phyloP scores from a whole-genome alignment of 2,329 filamentous ascomycete genomes.

The Calcarisporium arbuscula region DNA sequence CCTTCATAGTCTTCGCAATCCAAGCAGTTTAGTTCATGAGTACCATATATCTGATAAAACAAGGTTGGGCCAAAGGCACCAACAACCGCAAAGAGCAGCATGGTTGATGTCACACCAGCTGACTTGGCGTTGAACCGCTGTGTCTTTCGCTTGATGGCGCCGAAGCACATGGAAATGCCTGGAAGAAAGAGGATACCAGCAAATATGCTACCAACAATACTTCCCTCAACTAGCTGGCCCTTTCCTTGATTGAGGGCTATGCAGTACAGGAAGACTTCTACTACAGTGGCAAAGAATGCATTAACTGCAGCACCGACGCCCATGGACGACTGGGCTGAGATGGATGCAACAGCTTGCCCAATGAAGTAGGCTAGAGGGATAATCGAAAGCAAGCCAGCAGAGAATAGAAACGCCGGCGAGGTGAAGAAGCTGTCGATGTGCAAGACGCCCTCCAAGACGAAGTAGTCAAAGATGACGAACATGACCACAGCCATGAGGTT shows the following conservation, averaged over 20 bases:
- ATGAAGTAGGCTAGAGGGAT: constrained; percentile 98
- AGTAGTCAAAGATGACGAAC: constrained; percentile 92
- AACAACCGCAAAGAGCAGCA: constrained; percentile 94
- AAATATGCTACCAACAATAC: constrained; percentile 96
- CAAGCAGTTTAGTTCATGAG: constrained; percentile 86
- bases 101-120: constrained; percentile 93
- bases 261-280: constrained; percentile 97
- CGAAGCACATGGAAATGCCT: constrained; percentile 96
- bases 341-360: constrained; percentile 94
- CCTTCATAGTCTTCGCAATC: constrained; percentile 46
- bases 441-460: constrained; percentile 63
- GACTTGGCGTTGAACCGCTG: constrained; percentile 97
- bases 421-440: constrained; percentile 69
- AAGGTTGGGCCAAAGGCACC: constrained; percentile 91
- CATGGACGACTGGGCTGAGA: constrained; percentile 98
- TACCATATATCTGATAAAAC: constrained; percentile 98
- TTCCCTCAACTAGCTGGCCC: constrained; percentile 86
- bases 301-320: constrained; percentile 95
- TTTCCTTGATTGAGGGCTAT: constrained; percentile 91
- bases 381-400: constrained; percentile 78
- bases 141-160: constrained; percentile 94
- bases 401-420: constrained; percentile 78
- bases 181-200: constrained; percentile 92
- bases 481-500: constrained; percentile 91
- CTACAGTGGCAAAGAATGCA: constrained; percentile 94